Conservation (phyloP, 495 filamentous ascomycete species). For the Staphylotrichum longicolle region DNA sequence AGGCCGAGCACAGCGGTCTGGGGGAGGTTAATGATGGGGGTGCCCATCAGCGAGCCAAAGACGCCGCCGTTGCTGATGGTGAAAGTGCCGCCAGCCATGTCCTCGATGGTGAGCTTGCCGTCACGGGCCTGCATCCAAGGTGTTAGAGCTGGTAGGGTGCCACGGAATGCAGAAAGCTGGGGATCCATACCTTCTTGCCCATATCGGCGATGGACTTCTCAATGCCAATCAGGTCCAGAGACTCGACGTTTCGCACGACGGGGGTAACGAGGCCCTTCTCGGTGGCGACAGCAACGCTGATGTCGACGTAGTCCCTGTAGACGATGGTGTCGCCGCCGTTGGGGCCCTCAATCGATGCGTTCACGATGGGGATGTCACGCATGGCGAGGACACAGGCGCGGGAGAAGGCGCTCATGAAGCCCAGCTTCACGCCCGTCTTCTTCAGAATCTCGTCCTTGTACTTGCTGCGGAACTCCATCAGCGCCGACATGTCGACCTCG, state of each 20-base stretch:
- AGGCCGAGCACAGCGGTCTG: constrained; percentile 94
- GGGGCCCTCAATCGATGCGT: constrained; percentile 94
- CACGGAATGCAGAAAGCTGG: not conserved
- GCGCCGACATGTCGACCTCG: constrained; percentile 97
- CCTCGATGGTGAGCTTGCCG: constrained; percentile 96
- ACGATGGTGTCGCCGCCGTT: constrained; percentile 96
- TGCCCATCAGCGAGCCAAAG: constrained; percentile 81
- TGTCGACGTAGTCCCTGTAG: constrained; percentile 96
- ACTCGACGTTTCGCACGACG: constrained; percentile 90
- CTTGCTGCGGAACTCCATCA: constrained; percentile 94
- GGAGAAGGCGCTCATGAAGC: constrained; percentile 98
- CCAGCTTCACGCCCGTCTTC: constrained; percentile 95
- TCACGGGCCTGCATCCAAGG: constrained; percentile 69
- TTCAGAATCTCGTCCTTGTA: constrained; percentile 97
- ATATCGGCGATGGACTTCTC: constrained; percentile 91
- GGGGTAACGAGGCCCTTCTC: constrained; percentile 97
- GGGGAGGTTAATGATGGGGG: constrained; percentile 97
- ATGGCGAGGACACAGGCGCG: constrained; percentile 89
- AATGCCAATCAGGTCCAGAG: constrained; percentile 81
- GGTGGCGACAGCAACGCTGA: constrained; percentile 95
- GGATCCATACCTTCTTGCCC: constrained; percentile 74
- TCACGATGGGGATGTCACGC: constrained; percentile 92
- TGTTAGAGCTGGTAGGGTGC: constrained; percentile 21
- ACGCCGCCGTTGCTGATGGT: constrained; percentile 92
- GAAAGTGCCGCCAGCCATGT: constrained; percentile 98